phyloP scores from a whole-genome alignment of 2,329 filamentous ascomycete genomes.

The Hypomyces rosellus region DNA sequence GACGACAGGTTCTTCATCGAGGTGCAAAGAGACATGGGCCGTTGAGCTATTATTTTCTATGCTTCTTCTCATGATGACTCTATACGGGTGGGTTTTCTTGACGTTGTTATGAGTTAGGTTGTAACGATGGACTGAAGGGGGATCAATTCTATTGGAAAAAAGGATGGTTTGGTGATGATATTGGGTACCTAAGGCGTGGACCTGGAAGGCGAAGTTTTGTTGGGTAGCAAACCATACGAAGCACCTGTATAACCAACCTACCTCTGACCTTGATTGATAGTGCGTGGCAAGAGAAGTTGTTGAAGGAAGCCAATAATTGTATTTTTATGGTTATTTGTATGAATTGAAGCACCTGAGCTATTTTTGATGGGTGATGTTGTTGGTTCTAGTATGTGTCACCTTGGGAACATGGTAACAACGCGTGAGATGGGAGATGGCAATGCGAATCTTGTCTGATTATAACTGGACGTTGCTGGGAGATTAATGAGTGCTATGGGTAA shows the following conservation, averaged over 20 bases:
- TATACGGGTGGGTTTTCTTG: not conserved
- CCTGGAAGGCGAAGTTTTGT: slow-evolving; percentile 7
- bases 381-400: not conserved
- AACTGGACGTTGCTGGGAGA: not conserved
- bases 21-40: not conserved
- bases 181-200: slow-evolving; percentile 5
- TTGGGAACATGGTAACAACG: too few relatives aligned
- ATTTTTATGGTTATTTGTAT: not conserved
- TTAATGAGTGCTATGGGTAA: too few relatives aligned
- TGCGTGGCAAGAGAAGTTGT: too few relatives aligned
- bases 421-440: too few relatives aligned
- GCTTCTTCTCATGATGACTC: not conserved
- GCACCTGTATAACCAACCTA: slow-evolving; percentile 8
- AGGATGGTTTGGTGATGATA: not conserved
- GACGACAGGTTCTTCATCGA: not conserved
- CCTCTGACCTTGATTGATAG: not conserved
- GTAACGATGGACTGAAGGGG: slow-evolving; percentile 2
- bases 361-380: not conserved
- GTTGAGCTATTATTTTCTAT: not conserved
- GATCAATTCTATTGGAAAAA: slow-evolving; percentile 8
- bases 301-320: not conserved
- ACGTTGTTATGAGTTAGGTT: not conserved
- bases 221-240: slow-evolving; percentile 11
- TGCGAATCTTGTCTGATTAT: not conserved
- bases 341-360: too few relatives aligned